These are phyloP conservation scores for Cerrena zonata DNA, from an alignment of 1,284 basidiomycete species.

Conservation along the genomic window DNA sequence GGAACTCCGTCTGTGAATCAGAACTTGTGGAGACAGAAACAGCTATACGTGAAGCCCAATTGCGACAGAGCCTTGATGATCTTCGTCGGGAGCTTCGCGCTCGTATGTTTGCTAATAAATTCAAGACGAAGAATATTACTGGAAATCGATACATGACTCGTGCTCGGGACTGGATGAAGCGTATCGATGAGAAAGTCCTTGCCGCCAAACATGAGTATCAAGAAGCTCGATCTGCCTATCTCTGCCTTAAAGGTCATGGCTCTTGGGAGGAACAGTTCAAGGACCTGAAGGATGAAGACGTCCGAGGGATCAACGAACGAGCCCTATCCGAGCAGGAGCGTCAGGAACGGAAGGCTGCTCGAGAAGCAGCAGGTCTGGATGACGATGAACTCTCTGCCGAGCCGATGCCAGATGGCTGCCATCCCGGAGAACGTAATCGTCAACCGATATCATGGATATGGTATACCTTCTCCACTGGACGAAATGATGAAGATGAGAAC, in stretches of 20 bases:
- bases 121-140: conserved; percentile 8
- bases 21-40: conserved; percentile 2
- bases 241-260: background rate
- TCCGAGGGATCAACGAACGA: conserved; percentile 5
- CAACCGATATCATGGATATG: too few relatives aligned
- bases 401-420: too few relatives aligned
- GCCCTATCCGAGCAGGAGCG: conserved; percentile 1
- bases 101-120: conserved; percentile 6
- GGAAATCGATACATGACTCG: conserved; percentile 2
- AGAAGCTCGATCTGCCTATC: background rate
- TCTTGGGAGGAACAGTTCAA: conserved; percentile 1
- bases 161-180: conserved; percentile 1
- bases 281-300: conserved; percentile 1
- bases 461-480: too few relatives aligned
- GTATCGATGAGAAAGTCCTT: background rate
- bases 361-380: conserved; percentile 2
- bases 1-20: background rate
- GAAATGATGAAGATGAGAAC: too few relatives aligned
- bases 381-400: too few relatives aligned
- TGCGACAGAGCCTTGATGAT: conserved; percentile 1
- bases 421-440: too few relatives aligned
- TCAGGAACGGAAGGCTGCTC: background rate
- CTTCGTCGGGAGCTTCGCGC: conserved; percentile 7
- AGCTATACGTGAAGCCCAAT: conserved; percentile 2
- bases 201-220: background rate